Evolutionary conservation across 164 flowering plant genomes (phyloP), one percentile per base, ranked within the genome.

Genomic region (Tetrastigma voinierianum): DNA sequence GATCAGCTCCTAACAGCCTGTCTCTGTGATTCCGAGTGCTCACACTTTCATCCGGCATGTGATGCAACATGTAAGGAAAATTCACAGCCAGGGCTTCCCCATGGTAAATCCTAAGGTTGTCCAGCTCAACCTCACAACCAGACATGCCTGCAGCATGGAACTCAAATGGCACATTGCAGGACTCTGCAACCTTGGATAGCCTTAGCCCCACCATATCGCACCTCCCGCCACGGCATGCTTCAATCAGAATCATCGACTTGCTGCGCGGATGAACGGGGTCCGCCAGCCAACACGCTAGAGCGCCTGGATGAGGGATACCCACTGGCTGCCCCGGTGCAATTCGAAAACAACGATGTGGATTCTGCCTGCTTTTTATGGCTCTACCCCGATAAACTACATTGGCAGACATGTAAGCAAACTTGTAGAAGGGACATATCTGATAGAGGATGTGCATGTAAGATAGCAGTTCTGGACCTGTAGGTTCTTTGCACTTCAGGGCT

Each of bases 31-130:
- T 85, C 46, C 47, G 9, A 1, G 71, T 76, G 76, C 72, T 81
- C 59, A 85, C 89, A 58, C 86, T 85, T 80, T 83, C 89, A 32
- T 85, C 89, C n/a, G 89, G 87, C 80, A 85, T 80, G 80, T 85
- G 89, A 74, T 85, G 89, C 67, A 85, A 64, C 56, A 80, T 65
- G 46, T 67, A 85, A 0, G 89, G 87, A 24, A 85, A 81, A 65
- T 79, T 85, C 44, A 85, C 89, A 14, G 77, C 89, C 51, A 85
- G 6, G 16, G 89, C 87, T 51, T 83, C 85, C 6, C 87, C 89
- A 1, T 66, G 64, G 18, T 23, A 69, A 20, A 83, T n/a, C 23
- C 46, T 10, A 6, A 85, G 82, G 64, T 79, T 69, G 32, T 77
- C 72, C 2, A 52, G 40, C 10, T 72, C 67, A 16, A 85, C 82